These are phyloP conservation scores for Neofusicoccum parvum DNA, from an alignment of 2,329 filamentous ascomycete genomes.

Conservation along the genomic window DNA sequence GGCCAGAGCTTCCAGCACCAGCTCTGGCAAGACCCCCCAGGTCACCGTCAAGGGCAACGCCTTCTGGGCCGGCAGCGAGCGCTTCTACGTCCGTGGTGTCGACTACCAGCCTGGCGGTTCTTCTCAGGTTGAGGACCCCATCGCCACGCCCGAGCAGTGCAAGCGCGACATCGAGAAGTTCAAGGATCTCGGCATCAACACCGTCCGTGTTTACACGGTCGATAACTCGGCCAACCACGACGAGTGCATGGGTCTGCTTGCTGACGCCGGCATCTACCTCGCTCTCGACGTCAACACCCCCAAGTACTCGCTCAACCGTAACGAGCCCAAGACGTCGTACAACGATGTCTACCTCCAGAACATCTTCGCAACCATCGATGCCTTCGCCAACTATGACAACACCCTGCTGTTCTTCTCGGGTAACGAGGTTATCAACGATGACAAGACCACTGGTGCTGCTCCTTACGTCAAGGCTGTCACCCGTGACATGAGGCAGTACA, in stretches of 20 bases:
- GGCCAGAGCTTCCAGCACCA: conserved; percentile 41
- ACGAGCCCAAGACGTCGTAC: conserved; percentile 73
- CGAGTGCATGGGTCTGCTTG: conserved; percentile 79
- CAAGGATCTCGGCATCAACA: conserved; percentile 85
- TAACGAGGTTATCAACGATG: conserved; percentile 75
- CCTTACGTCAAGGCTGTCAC: conserved; percentile 74
- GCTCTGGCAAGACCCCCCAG: conserved; percentile 49
- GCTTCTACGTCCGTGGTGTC: conserved; percentile 63
- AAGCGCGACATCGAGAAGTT: conserved; percentile 79
- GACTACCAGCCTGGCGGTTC: conserved; percentile 70
- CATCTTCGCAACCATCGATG: conserved; percentile 79
- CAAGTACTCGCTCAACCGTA: conserved; percentile 83
- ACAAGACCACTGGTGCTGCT: conserved; percentile 63
- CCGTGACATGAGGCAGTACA: conserved; percentile 79
- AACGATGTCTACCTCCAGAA: conserved; percentile 83
- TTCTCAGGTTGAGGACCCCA: conserved; percentile 68
- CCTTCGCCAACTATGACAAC: conserved; percentile 81
- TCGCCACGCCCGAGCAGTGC: conserved; percentile 71
- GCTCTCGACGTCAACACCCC: conserved; percentile 92
- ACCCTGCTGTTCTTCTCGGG: conserved; percentile 82
- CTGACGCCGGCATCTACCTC: conserved; percentile 86
- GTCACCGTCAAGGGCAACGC: conserved; percentile 66
- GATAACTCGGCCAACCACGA: conserved; percentile 84
- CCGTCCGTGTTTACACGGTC: conserved; percentile 87
- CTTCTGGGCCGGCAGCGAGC: conserved; percentile 64